Base-by-base conservation (phyloP, 1,284 basidiomycete genomes). In the Schizophyllum commune region DNA sequence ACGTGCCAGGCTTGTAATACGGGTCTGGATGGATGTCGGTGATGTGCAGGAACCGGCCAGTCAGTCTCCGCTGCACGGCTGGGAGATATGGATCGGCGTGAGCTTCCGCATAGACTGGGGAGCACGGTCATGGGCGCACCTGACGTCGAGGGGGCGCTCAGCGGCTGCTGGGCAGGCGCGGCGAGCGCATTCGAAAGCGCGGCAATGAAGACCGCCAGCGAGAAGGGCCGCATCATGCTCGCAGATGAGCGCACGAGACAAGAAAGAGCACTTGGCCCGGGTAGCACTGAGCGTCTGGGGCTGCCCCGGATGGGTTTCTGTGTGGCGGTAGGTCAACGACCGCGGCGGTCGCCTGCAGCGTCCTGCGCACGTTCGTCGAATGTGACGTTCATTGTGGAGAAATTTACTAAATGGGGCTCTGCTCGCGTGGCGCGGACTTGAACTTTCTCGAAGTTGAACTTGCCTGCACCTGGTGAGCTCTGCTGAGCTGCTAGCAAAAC, bases 11-110 rank as follows among this genome's bases (percentile, higher is more conserved):
- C 19, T 68, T 68, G 69, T 89, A 91, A 71, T 82, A 75, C 32
- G 83, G 80, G 73, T 93, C 91, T 27, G 90, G 89, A 69, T 94
- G 91, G 64, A 93, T 83, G 72, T 94, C 91, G 52, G 90, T 92
- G 65, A 93, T 84, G 59, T 79, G 78, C 34, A 93, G 72, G 72
- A 92, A 92, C 52, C 89, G 82, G 2, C 90, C 91, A 63, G 83
- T 83, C 33, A 90, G 77, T 69, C 81, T 81, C 59, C 75, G 79
- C 56, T 75, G 76, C 63, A 71, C 77, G 79, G 17, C 39, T 47
- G 39, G 17, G 39, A 13, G 39, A 13, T 47, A 47, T 68, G 21
- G 27, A 62, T 61, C 57, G 61, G 59, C 61, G 47, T 56, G 11
- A 32, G 34, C 58, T 65, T 68, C 56, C 62, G 61, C 32, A 60